Conservation (phyloP, 495 filamentous ascomycete species). For the Monascus purpureus region DNA sequence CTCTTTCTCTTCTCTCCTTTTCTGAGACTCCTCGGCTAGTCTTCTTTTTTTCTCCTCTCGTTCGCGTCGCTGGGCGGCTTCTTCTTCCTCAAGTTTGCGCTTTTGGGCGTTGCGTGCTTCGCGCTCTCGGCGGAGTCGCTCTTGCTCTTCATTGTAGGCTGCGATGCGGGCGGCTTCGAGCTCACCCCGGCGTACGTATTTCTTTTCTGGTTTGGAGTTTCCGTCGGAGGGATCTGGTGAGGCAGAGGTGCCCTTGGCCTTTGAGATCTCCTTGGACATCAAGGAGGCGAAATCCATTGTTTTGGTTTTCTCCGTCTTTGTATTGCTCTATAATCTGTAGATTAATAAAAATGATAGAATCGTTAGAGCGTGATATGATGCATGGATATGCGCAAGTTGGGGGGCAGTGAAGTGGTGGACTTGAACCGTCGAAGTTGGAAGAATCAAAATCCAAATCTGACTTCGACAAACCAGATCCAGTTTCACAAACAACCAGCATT, state of each 20-base stretch:
- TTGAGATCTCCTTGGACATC: conserved; percentile 80
- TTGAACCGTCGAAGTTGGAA: no score
- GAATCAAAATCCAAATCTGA: no score
- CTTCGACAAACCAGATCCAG: no score
- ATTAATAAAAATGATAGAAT: no score
- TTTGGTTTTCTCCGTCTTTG: neutral
- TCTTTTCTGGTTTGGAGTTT: conserved; percentile 36
- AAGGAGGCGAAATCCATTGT: conserved; percentile 89
- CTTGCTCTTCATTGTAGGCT: conserved; percentile 70
- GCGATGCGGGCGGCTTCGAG: conserved; percentile 69
- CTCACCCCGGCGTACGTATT: conserved; percentile 79
- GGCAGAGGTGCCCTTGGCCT: conserved; percentile 41
- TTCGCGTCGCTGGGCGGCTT: conserved; percentile 46
- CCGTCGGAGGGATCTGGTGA: conserved; percentile 8
- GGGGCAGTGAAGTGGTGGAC: no score
- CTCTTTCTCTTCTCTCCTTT: conserved; percentile 56
- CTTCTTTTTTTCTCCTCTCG: conserved; percentile 67
- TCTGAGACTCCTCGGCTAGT: conserved; percentile 67
- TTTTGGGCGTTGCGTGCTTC: conserved; percentile 55
- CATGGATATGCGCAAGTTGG: no score
- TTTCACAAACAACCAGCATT: no score
- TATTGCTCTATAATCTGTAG: neutral
- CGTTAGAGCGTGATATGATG: no score
- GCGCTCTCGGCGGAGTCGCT: conserved; percentile 49
- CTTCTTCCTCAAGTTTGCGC: conserved; percentile 84